Base-by-base conservation (phyloP, 106 monocot species). In the Dioscorea dumetorum region DNA sequence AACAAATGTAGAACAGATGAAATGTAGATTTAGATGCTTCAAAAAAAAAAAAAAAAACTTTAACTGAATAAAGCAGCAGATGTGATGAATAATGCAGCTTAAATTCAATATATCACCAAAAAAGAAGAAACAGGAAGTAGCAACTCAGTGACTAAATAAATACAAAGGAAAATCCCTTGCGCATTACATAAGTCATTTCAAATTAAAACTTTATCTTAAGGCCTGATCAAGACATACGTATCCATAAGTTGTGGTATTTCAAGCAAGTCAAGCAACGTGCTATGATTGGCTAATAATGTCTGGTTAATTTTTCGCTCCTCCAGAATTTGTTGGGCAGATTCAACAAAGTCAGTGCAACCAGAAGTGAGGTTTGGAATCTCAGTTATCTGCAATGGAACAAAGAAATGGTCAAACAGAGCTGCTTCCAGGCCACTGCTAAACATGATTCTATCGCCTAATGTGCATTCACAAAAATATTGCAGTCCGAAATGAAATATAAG, bases 191-290 rank as follows among this genome's bases (percentile, higher is more conserved):
- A 60, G 12, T 22, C 60, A 19, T 12, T 12, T 22, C 20, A 60
- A 24, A 7, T 60, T 21, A 60, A 12, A 60, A 60, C 5, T 8
- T 12, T 16, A 62, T 18, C 64, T 67, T 9, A 22, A 17, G 4
- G n/a, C 8, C 24, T 14, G 9, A 54, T 56, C 12, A 49, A 33
- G 50, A 70, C 83, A 68, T 84, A 97, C 97, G 97, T 97, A 58
- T 97, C 97, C 97, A 97, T 92, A 57, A 97, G 84, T 64, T 97
- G 97, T 15, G 97, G 97, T 77, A 92, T 87, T 78, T 97, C 97
- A 70, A 97, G 97, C 73, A 97, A 70, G 66, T 97, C 97, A 73
- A 92, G 88, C 78, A 97, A 61, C 49, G 89, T 87, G 66, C 82
- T 90, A 19, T 97, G 89, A 67, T 97, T 97, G n/a, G 89, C 82